Percentiles rank a stretch among this genome's conserved stretches.
phyloP scores from a whole-genome alignment of 2,329 filamentous ascomycete species.

The Aspergillus sp. region DNA sequence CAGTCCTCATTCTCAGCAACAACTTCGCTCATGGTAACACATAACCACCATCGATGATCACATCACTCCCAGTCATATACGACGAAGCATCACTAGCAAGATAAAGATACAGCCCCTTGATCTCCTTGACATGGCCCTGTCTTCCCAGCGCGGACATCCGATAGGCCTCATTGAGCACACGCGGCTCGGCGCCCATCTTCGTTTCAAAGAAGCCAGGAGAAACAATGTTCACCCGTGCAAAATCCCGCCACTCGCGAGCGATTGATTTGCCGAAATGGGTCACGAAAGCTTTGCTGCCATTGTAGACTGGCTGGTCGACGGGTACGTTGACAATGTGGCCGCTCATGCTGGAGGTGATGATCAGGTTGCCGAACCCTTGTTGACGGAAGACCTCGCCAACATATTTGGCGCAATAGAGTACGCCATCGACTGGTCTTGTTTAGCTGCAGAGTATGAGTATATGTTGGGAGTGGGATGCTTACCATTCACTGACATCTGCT shows the following conservation, averaged over 20 bases:
- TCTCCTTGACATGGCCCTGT: slow-evolving; percentile 34
- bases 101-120: slow-evolving; percentile 43
- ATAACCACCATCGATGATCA: slow-evolving; percentile 51
- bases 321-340: slow-evolving; percentile 53
- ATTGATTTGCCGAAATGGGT: slow-evolving; percentile 56
- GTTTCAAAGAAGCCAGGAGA: slow-evolving; percentile 56
- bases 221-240: slow-evolving; percentile 57
- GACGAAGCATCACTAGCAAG: slow-evolving; percentile 46
- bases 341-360: slow-evolving; percentile 53
- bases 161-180: slow-evolving; percentile 43
- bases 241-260: slow-evolving; percentile 56
- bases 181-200: slow-evolving; percentile 51
- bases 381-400: slow-evolving; percentile 43
- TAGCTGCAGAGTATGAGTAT: background rate
- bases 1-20: background rate
- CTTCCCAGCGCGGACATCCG: slow-evolving; percentile 48
- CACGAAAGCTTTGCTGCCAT: slow-evolving; percentile 55
- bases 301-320: slow-evolving; percentile 56
- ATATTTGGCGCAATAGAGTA: slow-evolving; percentile 46
- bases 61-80: slow-evolving; percentile 49
- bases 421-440: slow-evolving; percentile 42
- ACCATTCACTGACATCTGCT: slow-evolving; percentile 56
- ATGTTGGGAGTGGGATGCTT: slow-evolving; percentile 15
- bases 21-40: slow-evolving; percentile 25
- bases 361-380: slow-evolving; percentile 43